These are phyloP conservation scores for Rhododendron ovatum DNA, from an alignment of 148 eudicot genomes.

Conservation along the genomic window DNA sequence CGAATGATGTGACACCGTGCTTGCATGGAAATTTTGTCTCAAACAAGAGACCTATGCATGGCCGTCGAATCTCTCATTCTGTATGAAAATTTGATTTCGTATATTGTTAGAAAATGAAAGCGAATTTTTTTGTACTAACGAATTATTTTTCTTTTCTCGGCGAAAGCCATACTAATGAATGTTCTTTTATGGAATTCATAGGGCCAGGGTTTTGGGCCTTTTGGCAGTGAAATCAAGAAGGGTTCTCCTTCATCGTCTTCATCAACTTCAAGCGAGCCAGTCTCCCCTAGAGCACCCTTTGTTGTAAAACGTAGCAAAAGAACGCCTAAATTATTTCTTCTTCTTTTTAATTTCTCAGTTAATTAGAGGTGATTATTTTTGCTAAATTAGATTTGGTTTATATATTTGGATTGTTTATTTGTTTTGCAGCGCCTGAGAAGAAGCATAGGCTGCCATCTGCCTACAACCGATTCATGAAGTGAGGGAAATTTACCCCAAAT, in stretches of 20 bases:
- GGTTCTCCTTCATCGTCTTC: constrained; percentile 55
- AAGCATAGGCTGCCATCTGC: constrained; percentile 98
- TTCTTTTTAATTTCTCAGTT: too few species aligned
- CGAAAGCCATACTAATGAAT: background rate
- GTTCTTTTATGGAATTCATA: background rate
- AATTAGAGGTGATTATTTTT: background rate
- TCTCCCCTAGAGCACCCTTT: constrained; percentile 64
- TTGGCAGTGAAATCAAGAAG: constrained; percentile 49
- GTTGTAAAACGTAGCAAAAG: constrained; percentile 69
- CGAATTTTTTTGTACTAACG: background rate
- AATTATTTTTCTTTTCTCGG: too few species aligned
- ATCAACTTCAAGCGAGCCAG: constrained; percentile 56
- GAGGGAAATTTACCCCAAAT: background rate
- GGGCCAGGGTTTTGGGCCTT: constrained; percentile 15
- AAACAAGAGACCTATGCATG: too few species aligned
- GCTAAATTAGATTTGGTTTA: background rate
- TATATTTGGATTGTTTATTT: background rate
- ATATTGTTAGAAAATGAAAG: background rate
- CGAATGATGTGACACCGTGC: too few species aligned
- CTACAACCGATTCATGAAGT: constrained; percentile 98
- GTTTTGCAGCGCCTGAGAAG: constrained; percentile 89
- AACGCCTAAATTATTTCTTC: background rate
- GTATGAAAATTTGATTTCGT: too few species aligned
- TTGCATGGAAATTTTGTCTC: too few species aligned
- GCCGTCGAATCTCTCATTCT: too few species aligned